phyloP scores from a whole-genome alignment of 371 early-diverging fungal species.

The Rhizomucor pusillus region DNA sequence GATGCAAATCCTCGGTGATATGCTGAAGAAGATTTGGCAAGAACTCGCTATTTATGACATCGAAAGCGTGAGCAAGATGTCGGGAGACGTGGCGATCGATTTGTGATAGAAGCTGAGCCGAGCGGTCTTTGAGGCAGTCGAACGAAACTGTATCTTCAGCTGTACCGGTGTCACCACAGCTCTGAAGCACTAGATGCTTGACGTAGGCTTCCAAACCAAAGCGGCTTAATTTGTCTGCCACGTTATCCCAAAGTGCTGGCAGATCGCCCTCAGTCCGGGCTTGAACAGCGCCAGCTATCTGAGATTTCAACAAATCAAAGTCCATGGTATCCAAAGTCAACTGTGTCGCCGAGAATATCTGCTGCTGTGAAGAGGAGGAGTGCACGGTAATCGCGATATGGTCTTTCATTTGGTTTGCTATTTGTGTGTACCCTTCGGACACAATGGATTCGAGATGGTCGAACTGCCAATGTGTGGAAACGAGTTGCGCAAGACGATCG shows the following conservation, averaged over 20 bases:
- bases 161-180: slow-evolving; percentile 13
- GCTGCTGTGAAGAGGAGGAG: slow-evolving; percentile 3
- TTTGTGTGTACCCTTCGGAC: slow-evolving; percentile 26
- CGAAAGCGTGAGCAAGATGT: slow-evolving; percentile 25
- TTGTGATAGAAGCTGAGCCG: slow-evolving; percentile 17
- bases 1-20: slow-evolving; percentile 29
- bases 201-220: slow-evolving; percentile 30
- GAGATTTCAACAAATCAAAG: slow-evolving; percentile 37
- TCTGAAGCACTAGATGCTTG: slow-evolving; percentile 9
- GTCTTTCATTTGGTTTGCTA: slow-evolving; percentile 29
- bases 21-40: slow-evolving; percentile 34
- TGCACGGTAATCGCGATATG: slow-evolving; percentile 26
- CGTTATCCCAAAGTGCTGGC: slow-evolving; percentile 36
- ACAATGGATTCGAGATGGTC: slow-evolving; percentile 40
- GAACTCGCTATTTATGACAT: slow-evolving; percentile 19
- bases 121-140: slow-evolving; percentile 24
- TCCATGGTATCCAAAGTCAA: slow-evolving; percentile 23
- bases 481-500: slow-evolving; percentile 37
- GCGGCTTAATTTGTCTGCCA: slow-evolving; percentile 24
- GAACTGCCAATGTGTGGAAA: slow-evolving; percentile 43
- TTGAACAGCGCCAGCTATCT: slow-evolving; percentile 41
- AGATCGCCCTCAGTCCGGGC: slow-evolving; percentile 39
- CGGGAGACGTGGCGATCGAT: slow-evolving; percentile 27
- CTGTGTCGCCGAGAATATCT: neutral
- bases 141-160: slow-evolving; percentile 15